phyloP scores from a whole-genome alignment of 352 stramenopile genomes.

The Phytophthora europaea region DNA sequence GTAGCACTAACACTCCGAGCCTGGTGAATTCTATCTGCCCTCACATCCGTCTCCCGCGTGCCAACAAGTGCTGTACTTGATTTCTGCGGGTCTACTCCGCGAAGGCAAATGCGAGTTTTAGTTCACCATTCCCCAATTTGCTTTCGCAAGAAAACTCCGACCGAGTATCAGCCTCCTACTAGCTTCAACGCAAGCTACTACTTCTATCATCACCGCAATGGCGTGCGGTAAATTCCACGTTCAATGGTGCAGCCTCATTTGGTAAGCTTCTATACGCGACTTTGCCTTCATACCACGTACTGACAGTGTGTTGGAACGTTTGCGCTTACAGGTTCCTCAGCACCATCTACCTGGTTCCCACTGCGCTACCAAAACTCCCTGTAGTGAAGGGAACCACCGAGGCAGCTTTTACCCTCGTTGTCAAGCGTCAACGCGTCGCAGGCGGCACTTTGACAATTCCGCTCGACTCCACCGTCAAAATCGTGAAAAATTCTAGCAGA shows the following conservation, averaged over 20 bases:
- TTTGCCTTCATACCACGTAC: neutral
- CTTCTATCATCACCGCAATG: conserved; percentile 14
- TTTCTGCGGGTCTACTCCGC: neutral
- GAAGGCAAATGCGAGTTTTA: neutral
- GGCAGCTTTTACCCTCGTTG: conserved; percentile 26
- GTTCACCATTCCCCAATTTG: conserved; percentile 9
- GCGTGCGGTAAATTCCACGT: conserved; percentile 30
- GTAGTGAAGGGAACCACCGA: neutral
- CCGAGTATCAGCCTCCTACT: neutral
- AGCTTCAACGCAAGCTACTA: neutral
- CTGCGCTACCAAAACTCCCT: conserved; percentile 8
- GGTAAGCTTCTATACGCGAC: conserved; percentile 16
- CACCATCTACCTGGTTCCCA: conserved; percentile 25
- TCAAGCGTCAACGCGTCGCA: conserved; percentile 32
- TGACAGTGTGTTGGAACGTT: neutral
- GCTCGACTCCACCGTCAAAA: conserved; percentile 26
- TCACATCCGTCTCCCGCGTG: neutral
- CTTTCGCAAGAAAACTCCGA: neutral
- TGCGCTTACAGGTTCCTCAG: conserved; percentile 26
- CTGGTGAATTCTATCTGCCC: neutral
- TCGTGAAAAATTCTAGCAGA: conserved; percentile 13
- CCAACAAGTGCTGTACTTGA: neutral
- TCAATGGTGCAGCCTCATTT: conserved; percentile 30
- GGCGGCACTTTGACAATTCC: conserved; percentile 30
- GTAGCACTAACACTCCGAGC: neutral